Evolutionary conservation across 805 yeast species (phyloP), one percentile per base, ranked within the genome.

Genomic region (Yarrowia alimentaria): DNA sequence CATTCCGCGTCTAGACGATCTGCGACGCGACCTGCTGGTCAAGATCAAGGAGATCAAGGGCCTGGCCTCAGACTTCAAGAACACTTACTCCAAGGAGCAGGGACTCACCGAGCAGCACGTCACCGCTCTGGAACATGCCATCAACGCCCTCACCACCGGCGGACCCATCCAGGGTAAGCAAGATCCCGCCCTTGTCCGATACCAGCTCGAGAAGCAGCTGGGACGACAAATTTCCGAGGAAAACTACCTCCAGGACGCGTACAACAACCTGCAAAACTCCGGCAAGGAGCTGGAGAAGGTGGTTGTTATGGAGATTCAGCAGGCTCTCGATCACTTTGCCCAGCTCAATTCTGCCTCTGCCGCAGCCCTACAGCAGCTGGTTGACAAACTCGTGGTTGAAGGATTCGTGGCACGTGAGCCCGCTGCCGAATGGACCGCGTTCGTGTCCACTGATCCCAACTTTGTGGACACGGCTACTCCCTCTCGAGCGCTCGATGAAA

Each of bases 281-380:
- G 96, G 95, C 43, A 81, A 82, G 53, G 93, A 89, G 63, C 75
- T 93, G 56, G 99, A 85, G 64, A 81, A 85, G 60, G 91, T 88
- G 55, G 93, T 93, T 17, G 87, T 84, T 26, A 73, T 80, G 64
- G 96, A 90, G 64, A 73, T 93, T 52, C 97, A 93, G 70, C 81
- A 80, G 58, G 87, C 93, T 14, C 67, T 90, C 57, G 78, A 84
- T 5, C 77, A 76, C 45, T 87, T 82, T 66, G 84, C 91, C 19
- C 79, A 78, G 58, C 68, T 83, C 29, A 47, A 47, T 13, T 6
- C 19, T 8, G 54, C 60, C 24, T 58, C 57, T 12, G 71, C 66
- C 13, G 59, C 61, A 42, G 55, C 57, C 37, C 53, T 55, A 16
- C 56, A 56, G 17, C 60, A 56, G 32, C 80, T 79, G 59, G 81